phyloP scores from a whole-genome alignment of 1,284 basidiomycete species.

The Bjerkandera adusta region DNA sequence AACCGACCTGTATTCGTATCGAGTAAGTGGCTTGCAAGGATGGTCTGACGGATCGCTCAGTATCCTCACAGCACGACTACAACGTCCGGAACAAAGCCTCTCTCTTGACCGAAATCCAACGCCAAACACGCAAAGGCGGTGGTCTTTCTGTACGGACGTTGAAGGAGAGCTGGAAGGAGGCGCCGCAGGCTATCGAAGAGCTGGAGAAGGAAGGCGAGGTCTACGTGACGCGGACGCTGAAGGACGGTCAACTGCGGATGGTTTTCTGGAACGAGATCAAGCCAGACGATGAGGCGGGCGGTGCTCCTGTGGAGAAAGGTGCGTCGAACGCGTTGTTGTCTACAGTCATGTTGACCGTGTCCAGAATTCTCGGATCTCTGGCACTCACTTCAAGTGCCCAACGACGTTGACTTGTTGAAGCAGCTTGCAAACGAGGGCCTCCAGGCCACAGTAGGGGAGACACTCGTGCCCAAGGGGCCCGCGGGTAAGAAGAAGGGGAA shows the following conservation, averaged over 20 bases:
- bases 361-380: slow-evolving; percentile 86
- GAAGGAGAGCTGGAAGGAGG: slow-evolving; percentile 89
- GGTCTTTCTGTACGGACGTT: slow-evolving; percentile 83
- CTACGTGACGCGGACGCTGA: slow-evolving; percentile 78
- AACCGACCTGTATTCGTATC: slow-evolving; percentile 84
- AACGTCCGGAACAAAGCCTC: slow-evolving; percentile 82
- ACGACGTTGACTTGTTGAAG: slow-evolving; percentile 77
- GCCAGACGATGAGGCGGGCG: slow-evolving; percentile 64
- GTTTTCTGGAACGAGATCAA: slow-evolving; percentile 93
- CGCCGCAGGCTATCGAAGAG: slow-evolving; percentile 79
- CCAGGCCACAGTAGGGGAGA: slow-evolving; percentile 66
- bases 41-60: slow-evolving; percentile 1
- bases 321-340: slow-evolving; percentile 19
- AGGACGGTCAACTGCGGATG: slow-evolving; percentile 82
- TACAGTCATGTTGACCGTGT: slow-evolving; percentile 13
- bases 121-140: slow-evolving; percentile 73
- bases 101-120: slow-evolving; percentile 78
- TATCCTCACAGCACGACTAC: slow-evolving; percentile 64
- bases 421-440: slow-evolving; percentile 77
- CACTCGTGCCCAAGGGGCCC: slow-evolving; percentile 50
- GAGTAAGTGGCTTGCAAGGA: slow-evolving; percentile 42
- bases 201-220: slow-evolving; percentile 87
- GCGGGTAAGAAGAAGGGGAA: slow-evolving; percentile 79
- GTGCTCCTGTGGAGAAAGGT: slow-evolving; percentile 80
- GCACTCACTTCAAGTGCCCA: slow-evolving; percentile 82